Percentiles rank a stretch among this genome's conserved stretches.
Conservation (phyloP, 768 basidiomycete species). For the Hericium coralloides region DNA sequence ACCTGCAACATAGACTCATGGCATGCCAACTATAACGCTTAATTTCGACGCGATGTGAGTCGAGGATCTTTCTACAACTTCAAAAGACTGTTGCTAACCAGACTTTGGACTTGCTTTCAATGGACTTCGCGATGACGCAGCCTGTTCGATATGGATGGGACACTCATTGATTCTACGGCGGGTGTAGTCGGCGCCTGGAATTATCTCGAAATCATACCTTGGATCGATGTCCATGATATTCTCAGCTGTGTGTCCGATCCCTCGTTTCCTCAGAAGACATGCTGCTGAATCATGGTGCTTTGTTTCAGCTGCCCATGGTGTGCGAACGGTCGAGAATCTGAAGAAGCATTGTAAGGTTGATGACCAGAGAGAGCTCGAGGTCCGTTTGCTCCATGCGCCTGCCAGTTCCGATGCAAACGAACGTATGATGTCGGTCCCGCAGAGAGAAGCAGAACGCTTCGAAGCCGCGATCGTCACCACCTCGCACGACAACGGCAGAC, state of each 20-base stretch:
- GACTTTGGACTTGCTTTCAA: too few relatives aligned
- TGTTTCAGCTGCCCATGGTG: conserved; percentile 64
- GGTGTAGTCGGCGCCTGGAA: conserved; percentile 81
- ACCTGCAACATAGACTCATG: too few relatives aligned
- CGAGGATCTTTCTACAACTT: not conserved
- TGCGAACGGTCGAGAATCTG: conserved; percentile 79
- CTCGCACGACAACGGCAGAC: conserved; percentile 41
- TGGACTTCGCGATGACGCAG: conserved; percentile 26
- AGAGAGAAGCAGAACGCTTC: conserved; percentile 71
- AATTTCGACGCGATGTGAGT: conserved; percentile 34
- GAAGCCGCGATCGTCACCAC: conserved; percentile 69
- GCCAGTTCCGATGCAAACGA: not conserved
- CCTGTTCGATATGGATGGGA: conserved; percentile 81
- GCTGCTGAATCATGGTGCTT: not conserved
- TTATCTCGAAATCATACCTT: conserved; percentile 61
- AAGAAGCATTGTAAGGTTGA: conserved; percentile 59
- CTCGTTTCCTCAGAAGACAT: not conserved
- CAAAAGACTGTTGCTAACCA: not conserved
- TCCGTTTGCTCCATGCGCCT: conserved; percentile 19
- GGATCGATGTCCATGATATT: conserved; percentile 49
- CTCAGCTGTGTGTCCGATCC: conserved; percentile 44
- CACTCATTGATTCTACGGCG: conserved; percentile 72
- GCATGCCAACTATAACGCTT: conserved; percentile 10
- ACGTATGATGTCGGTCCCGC: conserved; percentile 4
- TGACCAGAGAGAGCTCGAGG: conserved; percentile 65